phyloP scores from a whole-genome alignment of 768 basidiomycete genomes.

The Collybia sordida region DNA sequence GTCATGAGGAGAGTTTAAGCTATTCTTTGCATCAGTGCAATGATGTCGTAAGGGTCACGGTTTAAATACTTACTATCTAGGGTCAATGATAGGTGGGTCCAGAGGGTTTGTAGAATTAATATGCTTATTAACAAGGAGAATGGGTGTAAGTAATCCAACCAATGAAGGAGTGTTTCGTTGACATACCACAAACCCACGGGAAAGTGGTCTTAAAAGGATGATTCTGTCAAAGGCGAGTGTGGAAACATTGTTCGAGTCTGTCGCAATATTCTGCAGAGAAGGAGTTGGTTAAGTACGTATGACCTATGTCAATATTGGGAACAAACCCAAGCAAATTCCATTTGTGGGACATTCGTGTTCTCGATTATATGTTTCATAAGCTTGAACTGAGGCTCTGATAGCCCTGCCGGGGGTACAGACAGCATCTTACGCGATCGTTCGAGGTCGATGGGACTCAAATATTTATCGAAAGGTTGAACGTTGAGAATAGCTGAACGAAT shows the following conservation, averaged over 20 bases:
- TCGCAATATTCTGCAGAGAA: conserved; percentile 5
- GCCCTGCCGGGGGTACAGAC: background rate
- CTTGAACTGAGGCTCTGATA: conserved; percentile 6
- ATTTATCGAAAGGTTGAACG: conserved; percentile 7
- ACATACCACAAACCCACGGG: conserved; percentile 13
- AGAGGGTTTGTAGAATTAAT: conserved; percentile 12
- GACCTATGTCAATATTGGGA: background rate
- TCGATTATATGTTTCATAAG: conserved; percentile 7
- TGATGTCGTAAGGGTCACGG: background rate
- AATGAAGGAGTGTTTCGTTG: background rate
- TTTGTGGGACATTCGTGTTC: conserved; percentile 9
- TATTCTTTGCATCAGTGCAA: background rate
- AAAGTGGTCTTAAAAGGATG: conserved; percentile 10
- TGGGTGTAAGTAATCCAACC: background rate
- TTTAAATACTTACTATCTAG: conserved; percentile 7
- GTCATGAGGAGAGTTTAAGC: conserved; percentile 10
- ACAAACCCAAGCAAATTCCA: conserved; percentile 15
- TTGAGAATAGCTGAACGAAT: conserved; percentile 12
- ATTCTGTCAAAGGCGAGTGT: conserved; percentile 11
- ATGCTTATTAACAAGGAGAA: conserved; percentile 2
- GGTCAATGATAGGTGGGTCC: conserved; percentile 11
- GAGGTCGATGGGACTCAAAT: conserved; percentile 3
- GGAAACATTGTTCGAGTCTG: conserved; percentile 6
- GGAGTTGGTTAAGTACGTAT: background rate
- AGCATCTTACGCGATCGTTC: conserved; percentile 6